Evolutionary conservation across 441 rosid genomes (phyloP), one percentile per base, ranked within the genome.

Genomic region (Eutrema salsugineum): DNA sequence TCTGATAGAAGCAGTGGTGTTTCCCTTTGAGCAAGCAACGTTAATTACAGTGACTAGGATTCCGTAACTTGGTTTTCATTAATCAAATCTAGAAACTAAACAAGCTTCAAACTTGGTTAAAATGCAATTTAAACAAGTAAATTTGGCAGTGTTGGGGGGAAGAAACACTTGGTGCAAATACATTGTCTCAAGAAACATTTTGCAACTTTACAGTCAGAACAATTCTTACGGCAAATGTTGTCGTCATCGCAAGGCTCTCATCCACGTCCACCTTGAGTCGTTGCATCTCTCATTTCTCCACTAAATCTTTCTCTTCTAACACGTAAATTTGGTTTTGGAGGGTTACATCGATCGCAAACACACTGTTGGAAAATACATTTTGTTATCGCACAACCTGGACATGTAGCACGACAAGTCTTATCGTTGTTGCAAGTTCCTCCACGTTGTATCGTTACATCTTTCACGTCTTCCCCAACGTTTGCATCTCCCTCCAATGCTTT

Each of bases 1-100:
- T 48, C 75, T 67, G 9, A 55, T 8, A 43, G 80, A 59, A 19
- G 68, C 68, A 0, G 92, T 85, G 3, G 68, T 77, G 39, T 80
- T 93, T 81, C 91, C 99, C 77, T 82, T 91, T 0, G 93, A 77
- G 84, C 99, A 94, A 60, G 83, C 73, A 73, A 88, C 83, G 71
- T 59, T n/a, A n/a, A n/a, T n/a, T 83, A 86, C 99, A 94, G 5
- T 94, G 97, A 66, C 95, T 91, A 5, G 99, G 97, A 10, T n/a
- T n/a, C n/a, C n/a, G n/a, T n/a, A n/a, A n/a, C n/a, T n/a, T n/a
- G n/a, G n/a, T n/a, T n/a, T n/a, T n/a, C n/a, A n/a, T n/a, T n/a
- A n/a, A n/a, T n/a, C n/a, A n/a, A n/a, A n/a, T n/a, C n/a, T n/a
- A n/a, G n/a, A n/a, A n/a, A n/a, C n/a, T n/a, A n/a, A n/a, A n/a